Conservation (phyloP, 2,329 filamentous ascomycete genomes). For the Aspergillus intermedius region DNA sequence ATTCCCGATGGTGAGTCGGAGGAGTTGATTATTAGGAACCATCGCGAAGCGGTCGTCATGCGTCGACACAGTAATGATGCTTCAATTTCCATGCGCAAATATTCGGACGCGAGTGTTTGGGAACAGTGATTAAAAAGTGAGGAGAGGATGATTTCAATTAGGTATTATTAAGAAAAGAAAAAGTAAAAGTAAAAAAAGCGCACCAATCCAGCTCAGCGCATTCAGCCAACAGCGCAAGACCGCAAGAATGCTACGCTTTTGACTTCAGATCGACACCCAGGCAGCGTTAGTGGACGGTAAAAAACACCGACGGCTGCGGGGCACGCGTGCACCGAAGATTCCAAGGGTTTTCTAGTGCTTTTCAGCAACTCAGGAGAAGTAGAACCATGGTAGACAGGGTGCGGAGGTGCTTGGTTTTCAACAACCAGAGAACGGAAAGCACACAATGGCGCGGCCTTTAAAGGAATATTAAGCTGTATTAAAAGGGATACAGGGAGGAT, state of each 20-base stretch:
- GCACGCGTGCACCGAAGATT: not conserved
- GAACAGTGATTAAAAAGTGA: no score
- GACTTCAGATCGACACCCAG: not conserved
- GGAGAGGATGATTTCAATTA: no score
- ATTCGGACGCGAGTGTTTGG: not conserved
- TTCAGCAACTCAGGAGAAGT: no score
- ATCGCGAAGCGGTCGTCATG: not conserved
- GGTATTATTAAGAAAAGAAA: not conserved
- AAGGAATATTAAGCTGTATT: not conserved
- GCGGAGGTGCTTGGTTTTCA: no score
- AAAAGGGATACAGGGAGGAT: not conserved
- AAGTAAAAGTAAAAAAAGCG: not conserved
- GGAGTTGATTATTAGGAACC: conserved; percentile 13
- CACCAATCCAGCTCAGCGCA: not conserved
- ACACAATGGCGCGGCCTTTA: not conserved
- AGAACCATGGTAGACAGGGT: no score
- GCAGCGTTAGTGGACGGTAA: not conserved
- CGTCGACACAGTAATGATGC: not conserved
- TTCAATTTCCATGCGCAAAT: not conserved
- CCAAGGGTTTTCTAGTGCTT: no score
- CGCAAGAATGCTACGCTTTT: no score
- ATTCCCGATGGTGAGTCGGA: conserved; percentile 17
- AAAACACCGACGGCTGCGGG: not conserved
- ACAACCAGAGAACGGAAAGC: no score
- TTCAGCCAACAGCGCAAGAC: not conserved